A percentile compares a stretch with the other conserved stretches of the same genome.
phyloP scores from a whole-genome alignment of 345 rosid genomes.

The Aegle marmelos region DNA sequence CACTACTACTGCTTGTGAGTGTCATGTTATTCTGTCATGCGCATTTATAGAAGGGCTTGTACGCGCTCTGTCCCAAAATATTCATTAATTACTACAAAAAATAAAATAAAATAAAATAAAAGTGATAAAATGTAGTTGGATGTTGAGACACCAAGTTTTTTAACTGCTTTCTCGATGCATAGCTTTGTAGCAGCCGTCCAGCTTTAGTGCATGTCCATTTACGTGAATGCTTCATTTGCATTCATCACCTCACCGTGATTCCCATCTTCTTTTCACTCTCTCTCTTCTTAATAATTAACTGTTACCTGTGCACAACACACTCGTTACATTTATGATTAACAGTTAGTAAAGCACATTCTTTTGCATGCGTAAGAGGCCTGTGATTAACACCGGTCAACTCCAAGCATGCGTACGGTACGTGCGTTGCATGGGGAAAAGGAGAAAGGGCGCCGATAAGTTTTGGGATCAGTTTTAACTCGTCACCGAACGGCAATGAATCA shows the following conservation, averaged over 20 bases:
- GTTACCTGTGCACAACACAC: background rate
- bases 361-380: background rate
- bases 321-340: background rate
- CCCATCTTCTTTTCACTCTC: background rate
- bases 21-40: background rate
- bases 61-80: background rate
- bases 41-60: constrained; percentile 2
- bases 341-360: background rate
- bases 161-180: background rate
- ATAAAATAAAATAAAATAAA: background rate
- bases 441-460: background rate
- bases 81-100: background rate
- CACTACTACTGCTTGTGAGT: background rate
- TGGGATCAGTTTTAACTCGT: too few relatives aligned
- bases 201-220: constrained; percentile 15
- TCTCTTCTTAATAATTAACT: background rate
- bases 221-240: constrained; percentile 18
- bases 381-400: background rate
- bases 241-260: constrained; percentile 17
- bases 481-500: background rate
- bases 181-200: constrained; percentile 12
- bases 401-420: background rate
- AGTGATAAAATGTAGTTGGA: constrained; percentile 11
- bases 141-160: constrained; percentile 8
- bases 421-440: background rate